Evolutionary conservation across 345 rosid species (phyloP).

Genomic region (Capsella bursapastoris): DNA sequence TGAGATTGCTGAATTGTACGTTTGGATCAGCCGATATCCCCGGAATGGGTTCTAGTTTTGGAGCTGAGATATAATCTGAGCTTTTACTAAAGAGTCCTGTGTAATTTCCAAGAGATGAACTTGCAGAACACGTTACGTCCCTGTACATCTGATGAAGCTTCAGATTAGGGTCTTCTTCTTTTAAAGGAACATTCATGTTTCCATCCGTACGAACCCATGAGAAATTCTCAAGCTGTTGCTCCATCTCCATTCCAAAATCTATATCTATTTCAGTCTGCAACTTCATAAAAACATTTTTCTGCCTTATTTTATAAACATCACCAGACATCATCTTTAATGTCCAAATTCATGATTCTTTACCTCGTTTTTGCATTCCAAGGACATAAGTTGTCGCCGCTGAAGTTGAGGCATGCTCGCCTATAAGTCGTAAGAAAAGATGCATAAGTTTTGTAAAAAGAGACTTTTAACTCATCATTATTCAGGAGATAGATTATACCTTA

Average conservation of each 20-base stretch:
- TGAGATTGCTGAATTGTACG: slow-evolving; percentile 50
- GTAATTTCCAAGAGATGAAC: slow-evolving; percentile 65
- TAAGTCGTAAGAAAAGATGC: neutral
- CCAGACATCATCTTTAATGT: neutral
- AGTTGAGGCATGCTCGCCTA: slow-evolving; percentile 33
- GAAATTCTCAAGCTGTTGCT: slow-evolving; percentile 62
- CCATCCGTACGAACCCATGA: slow-evolving; percentile 60
- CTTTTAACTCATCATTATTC: neutral
- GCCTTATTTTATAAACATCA: neutral
- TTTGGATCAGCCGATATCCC: slow-evolving; percentile 46
- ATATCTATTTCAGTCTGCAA: slow-evolving; percentile 54
- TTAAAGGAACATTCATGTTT: slow-evolving; percentile 45
- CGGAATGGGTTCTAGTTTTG: slow-evolving; percentile 55
- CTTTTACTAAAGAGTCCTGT: slow-evolving; percentile 60
- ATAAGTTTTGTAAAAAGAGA: slow-evolving; percentile 27
- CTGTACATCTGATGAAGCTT: slow-evolving; percentile 52
- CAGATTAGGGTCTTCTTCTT: slow-evolving; percentile 52
- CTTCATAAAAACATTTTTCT: slow-evolving; percentile 2
- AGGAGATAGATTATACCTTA: slow-evolving; percentile 51
- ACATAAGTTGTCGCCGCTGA: slow-evolving; percentile 49
- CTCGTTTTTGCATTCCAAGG: slow-evolving; percentile 55
- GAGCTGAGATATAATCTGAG: slow-evolving; percentile 52
- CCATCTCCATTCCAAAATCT: slow-evolving; percentile 55
- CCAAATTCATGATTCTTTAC: slow-evolving; percentile 34
- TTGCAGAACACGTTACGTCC: slow-evolving; percentile 65